These are phyloP conservation scores for Saccharomyces pastorianus DNA, from an alignment of 1,139 yeast species.

Conservation along the genomic window DNA sequence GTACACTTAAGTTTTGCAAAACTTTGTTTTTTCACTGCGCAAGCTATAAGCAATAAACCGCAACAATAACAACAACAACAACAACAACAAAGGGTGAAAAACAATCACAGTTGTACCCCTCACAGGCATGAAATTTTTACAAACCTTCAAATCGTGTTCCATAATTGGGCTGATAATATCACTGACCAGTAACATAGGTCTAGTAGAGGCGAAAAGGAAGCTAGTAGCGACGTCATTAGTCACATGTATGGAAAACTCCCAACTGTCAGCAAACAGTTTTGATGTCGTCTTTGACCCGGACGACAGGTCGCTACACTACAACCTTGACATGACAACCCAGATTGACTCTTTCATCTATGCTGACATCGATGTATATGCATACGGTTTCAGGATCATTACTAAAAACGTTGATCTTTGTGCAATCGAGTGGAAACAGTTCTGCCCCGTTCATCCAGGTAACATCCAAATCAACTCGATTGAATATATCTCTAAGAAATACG, in stretches of 20 bases:
- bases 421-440: slow-evolving; percentile 63
- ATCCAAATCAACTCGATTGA: slow-evolving; percentile 60
- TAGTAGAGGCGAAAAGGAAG: slow-evolving; percentile 31
- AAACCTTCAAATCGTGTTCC: neutral
- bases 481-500: slow-evolving; percentile 43
- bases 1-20: neutral
- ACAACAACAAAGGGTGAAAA: neutral
- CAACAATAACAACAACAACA: neutral
- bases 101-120: neutral
- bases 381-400: slow-evolving; percentile 59
- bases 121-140: neutral
- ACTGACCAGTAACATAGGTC: neutral
- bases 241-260: slow-evolving; percentile 63
- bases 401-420: slow-evolving; percentile 48
- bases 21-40: neutral
- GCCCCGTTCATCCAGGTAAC: slow-evolving; percentile 66
- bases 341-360: slow-evolving; percentile 52
- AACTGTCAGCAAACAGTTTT: slow-evolving; percentile 58
- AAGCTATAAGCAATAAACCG: neutral
- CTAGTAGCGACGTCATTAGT: slow-evolving; percentile 61
- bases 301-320: slow-evolving; percentile 50
- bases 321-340: slow-evolving; percentile 54
- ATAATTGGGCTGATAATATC: neutral
- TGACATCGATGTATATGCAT: slow-evolving; percentile 59
- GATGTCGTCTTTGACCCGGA: slow-evolving; percentile 64